phyloP scores from a whole-genome alignment of 2,329 filamentous ascomycete species.

The Metarhizium brunneum region DNA sequence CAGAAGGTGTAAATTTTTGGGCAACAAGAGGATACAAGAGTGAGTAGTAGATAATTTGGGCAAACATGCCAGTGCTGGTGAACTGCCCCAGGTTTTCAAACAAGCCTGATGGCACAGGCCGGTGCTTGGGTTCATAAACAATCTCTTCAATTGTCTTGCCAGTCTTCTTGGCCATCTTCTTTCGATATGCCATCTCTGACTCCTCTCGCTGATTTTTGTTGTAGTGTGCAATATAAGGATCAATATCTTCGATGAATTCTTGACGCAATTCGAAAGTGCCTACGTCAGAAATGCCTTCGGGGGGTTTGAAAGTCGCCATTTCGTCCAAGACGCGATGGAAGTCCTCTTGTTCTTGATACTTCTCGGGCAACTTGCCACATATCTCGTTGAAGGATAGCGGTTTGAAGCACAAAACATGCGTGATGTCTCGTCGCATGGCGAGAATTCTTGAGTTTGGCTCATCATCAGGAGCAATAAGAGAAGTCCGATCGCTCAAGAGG shows the following conservation, averaged over 20 bases:
- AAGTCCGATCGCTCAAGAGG: slow-evolving; percentile 78
- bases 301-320: slow-evolving; percentile 81
- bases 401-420: slow-evolving; percentile 92
- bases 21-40: slow-evolving; percentile 71
- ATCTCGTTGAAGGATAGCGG: slow-evolving; percentile 92
- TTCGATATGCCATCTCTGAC: slow-evolving; percentile 80
- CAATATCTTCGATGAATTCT: slow-evolving; percentile 77
- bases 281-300: slow-evolving; percentile 84
- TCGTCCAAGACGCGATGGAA: slow-evolving; percentile 78
- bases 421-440: slow-evolving; percentile 79
- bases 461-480: slow-evolving; percentile 60
- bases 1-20: slow-evolving; percentile 57
- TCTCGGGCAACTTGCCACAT: slow-evolving; percentile 75
- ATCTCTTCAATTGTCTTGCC: slow-evolving; percentile 74
- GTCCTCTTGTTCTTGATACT: slow-evolving; percentile 79
- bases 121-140: slow-evolving; percentile 82
- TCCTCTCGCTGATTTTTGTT: slow-evolving; percentile 96
- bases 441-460: slow-evolving; percentile 56
- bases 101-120: slow-evolving; percentile 64
- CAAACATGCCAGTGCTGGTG: slow-evolving; percentile 76
- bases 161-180: slow-evolving; percentile 78
- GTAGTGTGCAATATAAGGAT: slow-evolving; percentile 94
- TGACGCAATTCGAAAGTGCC: slow-evolving; percentile 90
- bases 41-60: slow-evolving; percentile 82
- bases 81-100: slow-evolving; percentile 73